phyloP scores from a whole-genome alignment of 2,329 filamentous ascomycete species.

The Madurella mycetomatis region DNA sequence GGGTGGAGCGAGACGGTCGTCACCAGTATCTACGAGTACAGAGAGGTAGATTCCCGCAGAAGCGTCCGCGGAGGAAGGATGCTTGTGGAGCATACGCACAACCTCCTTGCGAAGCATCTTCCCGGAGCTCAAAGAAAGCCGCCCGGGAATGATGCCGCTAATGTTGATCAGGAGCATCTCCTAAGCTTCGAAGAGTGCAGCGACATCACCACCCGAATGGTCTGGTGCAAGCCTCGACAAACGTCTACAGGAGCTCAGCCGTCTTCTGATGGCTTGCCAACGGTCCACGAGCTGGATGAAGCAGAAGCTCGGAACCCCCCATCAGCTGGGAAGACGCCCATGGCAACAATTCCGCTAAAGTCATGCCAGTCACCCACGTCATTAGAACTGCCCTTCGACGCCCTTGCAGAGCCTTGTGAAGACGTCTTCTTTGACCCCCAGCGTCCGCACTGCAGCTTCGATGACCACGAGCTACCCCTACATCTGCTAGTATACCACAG shows the following conservation, averaged over 20 bases:
- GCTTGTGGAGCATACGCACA: constrained; percentile 66
- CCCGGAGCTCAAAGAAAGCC: constrained; percentile 25
- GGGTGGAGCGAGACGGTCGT: constrained; percentile 89
- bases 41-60: constrained; percentile 67
- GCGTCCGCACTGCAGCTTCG: constrained; percentile 54
- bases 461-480: constrained; percentile 81
- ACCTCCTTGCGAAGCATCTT: constrained; percentile 50
- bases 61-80: constrained; percentile 70
- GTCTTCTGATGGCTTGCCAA: constrained; percentile 40
- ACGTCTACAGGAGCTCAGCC: constrained; percentile 22
- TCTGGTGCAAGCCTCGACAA: constrained; percentile 64
- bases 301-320: constrained; percentile 30
- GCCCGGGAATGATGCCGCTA: constrained; percentile 22
- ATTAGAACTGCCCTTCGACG: constrained; percentile 63
- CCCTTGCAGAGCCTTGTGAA: constrained; percentile 71
- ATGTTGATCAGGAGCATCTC: constrained; percentile 29
- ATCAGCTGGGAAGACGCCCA: constrained; percentile 23
- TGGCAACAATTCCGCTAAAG: constrained; percentile 42
- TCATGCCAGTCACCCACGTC: constrained; percentile 49
- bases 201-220: constrained; percentile 68
- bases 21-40: constrained; percentile 85
- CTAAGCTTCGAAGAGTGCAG: constrained; percentile 76
- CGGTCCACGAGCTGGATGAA: constrained; percentile 57
- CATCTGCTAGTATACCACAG: constrained; percentile 71
- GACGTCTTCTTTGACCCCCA: constrained; percentile 64